Base-by-base conservation (phyloP, 352 stramenopile genomes). In the Aphanomyces cochlioides region DNA sequence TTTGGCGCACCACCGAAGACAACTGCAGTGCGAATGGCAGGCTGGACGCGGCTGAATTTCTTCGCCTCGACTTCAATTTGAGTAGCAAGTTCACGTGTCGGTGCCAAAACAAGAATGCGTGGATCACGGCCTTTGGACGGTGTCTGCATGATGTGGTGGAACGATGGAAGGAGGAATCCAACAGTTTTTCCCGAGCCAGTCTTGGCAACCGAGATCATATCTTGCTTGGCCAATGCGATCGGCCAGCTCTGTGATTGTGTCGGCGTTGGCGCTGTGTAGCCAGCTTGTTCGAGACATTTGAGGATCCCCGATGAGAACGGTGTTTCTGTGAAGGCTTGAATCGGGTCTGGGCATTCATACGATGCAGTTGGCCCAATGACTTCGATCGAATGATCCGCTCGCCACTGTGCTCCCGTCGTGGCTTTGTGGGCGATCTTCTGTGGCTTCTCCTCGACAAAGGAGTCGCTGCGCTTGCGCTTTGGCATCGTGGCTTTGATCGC, bases 1-100 rank as follows among this genome's bases (percentile, higher is more conserved):
- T 98, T 98, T 74, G 99, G 96, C 60, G 99, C 97, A 38, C 97
- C 98, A 65, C 98, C 95, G 61, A 96, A 93, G n/a, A 97, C 87
- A 74, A 83, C 98, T 68, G 77, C 86, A 70, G 78, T 96, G 81
- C 90, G 97, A 56, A 94, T 85, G n/a, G 89, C 97, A 72, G 97
- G 99, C 43, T 82, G 88, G 47, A 83, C 84, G 39, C 64, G 47
- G 64, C 64, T 63, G 21, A 70, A 70, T 34, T 70, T 70, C 54
- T 70, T 70, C 50, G 85, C 96, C 5, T 97, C 83, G 36, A 83
- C 96, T 63, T 97, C 88, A 76, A 98, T 99, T 82, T 99, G 95
- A 74, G 98, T 98, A 47, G 95, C 95, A 54, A 98, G 79, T 79
- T 98, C 96, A 64, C 96, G 88, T 48, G 95, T 98, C 8, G 95